Conservation (phyloP, 805 yeast genomes). For the Candida germanica region DNA sequence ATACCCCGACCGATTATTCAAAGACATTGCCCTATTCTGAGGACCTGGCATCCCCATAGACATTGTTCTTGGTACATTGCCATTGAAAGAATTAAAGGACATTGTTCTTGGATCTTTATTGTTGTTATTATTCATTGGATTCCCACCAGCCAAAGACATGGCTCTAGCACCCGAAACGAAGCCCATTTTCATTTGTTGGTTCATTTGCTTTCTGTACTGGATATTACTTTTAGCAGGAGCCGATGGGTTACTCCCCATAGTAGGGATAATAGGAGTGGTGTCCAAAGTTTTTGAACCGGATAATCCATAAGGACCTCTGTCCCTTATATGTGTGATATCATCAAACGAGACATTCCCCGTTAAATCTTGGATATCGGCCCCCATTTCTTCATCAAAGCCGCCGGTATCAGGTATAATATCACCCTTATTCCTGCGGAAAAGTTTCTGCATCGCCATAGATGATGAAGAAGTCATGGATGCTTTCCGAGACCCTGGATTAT, state of each 20-base stretch:
- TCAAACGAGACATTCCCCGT: constrained; percentile 52
- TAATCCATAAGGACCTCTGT: constrained; percentile 64
- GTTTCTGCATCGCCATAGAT: constrained; percentile 33
- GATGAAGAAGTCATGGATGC: constrained; percentile 40
- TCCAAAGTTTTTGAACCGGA: constrained; percentile 38
- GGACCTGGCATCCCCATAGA: neutral
- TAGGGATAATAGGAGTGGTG: constrained; percentile 75
- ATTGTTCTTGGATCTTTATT: constrained; percentile 24
- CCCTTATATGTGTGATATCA: constrained; percentile 61
- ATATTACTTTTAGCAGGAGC: constrained; percentile 42
- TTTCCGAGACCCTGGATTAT: constrained; percentile 24
- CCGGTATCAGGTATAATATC: constrained; percentile 19
- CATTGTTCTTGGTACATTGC: constrained; percentile 14
- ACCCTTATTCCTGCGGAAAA: constrained; percentile 40
- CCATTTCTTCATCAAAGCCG: constrained; percentile 34
- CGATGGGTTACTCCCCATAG: constrained; percentile 40
- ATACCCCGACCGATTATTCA: constrained; percentile 6
- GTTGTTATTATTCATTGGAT: constrained; percentile 29
- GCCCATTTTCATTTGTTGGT: constrained; percentile 61
- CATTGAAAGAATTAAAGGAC: constrained; percentile 15
- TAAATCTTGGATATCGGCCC: constrained; percentile 33
- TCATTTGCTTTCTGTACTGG: constrained; percentile 68
- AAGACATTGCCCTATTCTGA: constrained; percentile 18
- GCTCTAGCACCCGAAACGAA: constrained; percentile 46
- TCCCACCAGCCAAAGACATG: constrained; percentile 36